Evolutionary conservation across 129 eudicot species (phyloP).

Genomic region (Tanacetum coccineum): DNA sequence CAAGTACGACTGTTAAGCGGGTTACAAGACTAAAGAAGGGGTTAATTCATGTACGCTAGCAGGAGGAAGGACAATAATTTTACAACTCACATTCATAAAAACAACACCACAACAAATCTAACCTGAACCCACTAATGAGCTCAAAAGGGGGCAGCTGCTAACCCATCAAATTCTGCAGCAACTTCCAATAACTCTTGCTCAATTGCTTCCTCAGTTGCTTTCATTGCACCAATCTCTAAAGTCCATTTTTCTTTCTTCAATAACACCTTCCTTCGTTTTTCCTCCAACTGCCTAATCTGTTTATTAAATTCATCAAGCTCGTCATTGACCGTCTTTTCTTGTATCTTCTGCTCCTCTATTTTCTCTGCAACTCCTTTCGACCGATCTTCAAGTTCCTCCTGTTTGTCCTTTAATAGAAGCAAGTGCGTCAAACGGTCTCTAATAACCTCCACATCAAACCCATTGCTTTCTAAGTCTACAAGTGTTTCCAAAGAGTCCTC

Average conservation of each 20-base stretch:
- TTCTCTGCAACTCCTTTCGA: slow-evolving; percentile 20
- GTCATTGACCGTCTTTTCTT: slow-evolving; percentile 28
- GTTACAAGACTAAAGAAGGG: background rate
- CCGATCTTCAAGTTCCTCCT: slow-evolving; percentile 36
- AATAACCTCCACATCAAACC: slow-evolving; percentile 53
- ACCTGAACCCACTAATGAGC: background rate
- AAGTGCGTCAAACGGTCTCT: slow-evolving; percentile 41
- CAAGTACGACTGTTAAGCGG: background rate
- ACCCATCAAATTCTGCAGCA: slow-evolving; percentile 35
- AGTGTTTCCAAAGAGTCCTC: slow-evolving; percentile 57
- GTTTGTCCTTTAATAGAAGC: slow-evolving; percentile 40
- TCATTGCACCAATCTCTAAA: slow-evolving; percentile 30
- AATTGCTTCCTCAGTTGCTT: slow-evolving; percentile 21
- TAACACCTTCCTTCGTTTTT: slow-evolving; percentile 28
- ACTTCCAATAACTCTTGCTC: slow-evolving; percentile 24
- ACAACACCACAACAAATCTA: slow-evolving; percentile 9
- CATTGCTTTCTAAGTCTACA: slow-evolving; percentile 60
- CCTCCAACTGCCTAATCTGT: slow-evolving; percentile 44
- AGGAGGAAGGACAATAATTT: background rate
- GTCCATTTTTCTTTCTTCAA: slow-evolving; percentile 30
- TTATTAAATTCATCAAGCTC: slow-evolving; percentile 43
- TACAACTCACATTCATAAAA: slow-evolving; percentile 12
- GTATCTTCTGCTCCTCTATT: slow-evolving; percentile 26
- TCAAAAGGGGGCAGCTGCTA: slow-evolving; percentile 38
- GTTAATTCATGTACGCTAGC: background rate